Evolutionary conservation across 352 stramenopile species (phyloP).

Genomic region (Detonula confervacea): DNA sequence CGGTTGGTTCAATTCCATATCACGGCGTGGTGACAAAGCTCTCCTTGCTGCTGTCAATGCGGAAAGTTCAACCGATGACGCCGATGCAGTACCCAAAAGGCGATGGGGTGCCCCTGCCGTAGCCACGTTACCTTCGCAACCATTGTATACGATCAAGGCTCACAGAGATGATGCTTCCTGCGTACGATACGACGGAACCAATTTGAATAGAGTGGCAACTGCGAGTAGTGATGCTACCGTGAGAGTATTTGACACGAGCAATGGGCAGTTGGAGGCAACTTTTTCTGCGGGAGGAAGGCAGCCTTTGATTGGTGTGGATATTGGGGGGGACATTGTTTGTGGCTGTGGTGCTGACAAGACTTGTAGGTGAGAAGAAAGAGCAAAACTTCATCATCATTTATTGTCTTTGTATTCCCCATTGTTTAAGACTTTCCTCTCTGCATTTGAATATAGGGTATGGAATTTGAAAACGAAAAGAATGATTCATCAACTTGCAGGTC

Average conservation of each 20-base stretch:
- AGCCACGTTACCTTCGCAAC: slow-evolving; percentile 64
- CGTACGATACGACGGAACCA: slow-evolving; percentile 73
- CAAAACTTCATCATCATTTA: neutral
- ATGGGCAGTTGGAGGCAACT: slow-evolving; percentile 62
- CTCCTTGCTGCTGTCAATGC: neutral
- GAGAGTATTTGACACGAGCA: slow-evolving; percentile 77
- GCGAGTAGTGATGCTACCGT: slow-evolving; percentile 74
- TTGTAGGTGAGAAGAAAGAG: slow-evolving; percentile 31
- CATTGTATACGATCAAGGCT: slow-evolving; percentile 66
- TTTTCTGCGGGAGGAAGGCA: slow-evolving; percentile 63
- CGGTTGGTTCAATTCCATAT: slow-evolving; percentile 34
- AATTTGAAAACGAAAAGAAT: slow-evolving; percentile 76
- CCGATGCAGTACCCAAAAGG: slow-evolving; percentile 28
- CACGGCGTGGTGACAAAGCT: slow-evolving; percentile 12
- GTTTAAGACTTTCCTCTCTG: neutral
- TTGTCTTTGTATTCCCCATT: too few species aligned
- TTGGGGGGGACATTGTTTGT: slow-evolving; percentile 69
- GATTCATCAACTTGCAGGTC: slow-evolving; percentile 84
- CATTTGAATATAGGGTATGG: slow-evolving; percentile 64
- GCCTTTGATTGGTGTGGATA: slow-evolving; percentile 74
- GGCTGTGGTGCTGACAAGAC: slow-evolving; percentile 80
- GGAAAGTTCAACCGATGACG: neutral
- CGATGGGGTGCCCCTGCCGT: slow-evolving; percentile 41
- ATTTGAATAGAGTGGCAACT: slow-evolving; percentile 70
- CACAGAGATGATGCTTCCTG: slow-evolving; percentile 70